Percentiles rank a stretch among this genome's conserved stretches.
Evolutionary conservation across 352 stramenopile genomes (phyloP).

Genomic region (Globisporangium cylindrosporum): DNA sequence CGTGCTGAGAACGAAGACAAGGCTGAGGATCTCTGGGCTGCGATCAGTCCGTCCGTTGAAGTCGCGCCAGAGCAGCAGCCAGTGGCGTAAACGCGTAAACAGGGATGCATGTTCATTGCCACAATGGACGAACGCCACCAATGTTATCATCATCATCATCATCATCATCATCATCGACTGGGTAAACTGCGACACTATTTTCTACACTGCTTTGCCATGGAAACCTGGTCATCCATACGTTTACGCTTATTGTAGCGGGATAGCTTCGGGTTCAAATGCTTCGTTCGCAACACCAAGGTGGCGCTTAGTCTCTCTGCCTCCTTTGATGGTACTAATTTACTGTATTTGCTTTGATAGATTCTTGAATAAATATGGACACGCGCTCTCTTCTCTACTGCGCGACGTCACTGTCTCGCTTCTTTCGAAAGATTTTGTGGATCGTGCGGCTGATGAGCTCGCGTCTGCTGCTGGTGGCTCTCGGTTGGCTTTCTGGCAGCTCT

Average conservation of each 20-base stretch:
- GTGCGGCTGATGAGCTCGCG: conserved; percentile 10
- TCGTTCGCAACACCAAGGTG: not conserved
- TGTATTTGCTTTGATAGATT: conserved; percentile 9
- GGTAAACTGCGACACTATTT: conserved; percentile 2
- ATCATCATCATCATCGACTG: not conserved
- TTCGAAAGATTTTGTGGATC: conserved; percentile 13
- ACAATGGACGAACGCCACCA: not conserved
- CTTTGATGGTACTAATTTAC: conserved; percentile 22
- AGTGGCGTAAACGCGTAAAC: conserved; percentile 20
- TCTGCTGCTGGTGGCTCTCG: not conserved
- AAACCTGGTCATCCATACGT: not conserved
- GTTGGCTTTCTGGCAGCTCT: conserved; percentile 2
- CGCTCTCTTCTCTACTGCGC: not conserved
- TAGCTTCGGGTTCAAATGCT: not conserved
- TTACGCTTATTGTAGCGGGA: not conserved
- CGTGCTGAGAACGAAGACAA: conserved; percentile 41
- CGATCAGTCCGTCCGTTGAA: conserved; percentile 29
- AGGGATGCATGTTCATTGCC: not conserved
- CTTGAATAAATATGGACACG: conserved; percentile 14
- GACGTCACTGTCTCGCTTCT: conserved; percentile 1
- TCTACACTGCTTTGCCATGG: not conserved
- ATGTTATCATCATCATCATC: not conserved
- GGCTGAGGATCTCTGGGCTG: conserved; percentile 47
- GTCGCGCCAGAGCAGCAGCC: conserved; percentile 6
- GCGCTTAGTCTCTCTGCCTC: not conserved